These are phyloP conservation scores for Neonectria coccinea DNA, from an alignment of 2,329 filamentous ascomycete genomes.

Conservation along the genomic window DNA sequence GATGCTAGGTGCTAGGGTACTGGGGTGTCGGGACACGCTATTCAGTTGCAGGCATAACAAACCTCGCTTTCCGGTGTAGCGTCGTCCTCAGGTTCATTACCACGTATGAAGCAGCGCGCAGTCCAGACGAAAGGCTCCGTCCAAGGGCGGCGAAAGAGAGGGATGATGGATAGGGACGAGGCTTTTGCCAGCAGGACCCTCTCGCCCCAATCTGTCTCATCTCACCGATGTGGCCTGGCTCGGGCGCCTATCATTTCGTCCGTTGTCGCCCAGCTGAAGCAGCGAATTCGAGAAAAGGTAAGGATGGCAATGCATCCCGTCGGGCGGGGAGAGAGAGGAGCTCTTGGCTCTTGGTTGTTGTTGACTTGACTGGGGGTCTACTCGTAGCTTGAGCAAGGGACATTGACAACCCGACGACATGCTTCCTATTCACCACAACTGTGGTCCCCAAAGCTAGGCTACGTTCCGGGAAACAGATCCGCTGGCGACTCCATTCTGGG, in stretches of 20 bases:
- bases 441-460: constrained; percentile 17
- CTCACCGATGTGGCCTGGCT: constrained; percentile 2
- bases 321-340: constrained; percentile 1
- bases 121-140: constrained; percentile 27
- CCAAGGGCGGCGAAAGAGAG: constrained; percentile 25
- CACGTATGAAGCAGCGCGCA: constrained; percentile 12
- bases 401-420: constrained; percentile 5
- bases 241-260: constrained; percentile 6
- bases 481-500: constrained; percentile 43
- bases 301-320: constrained; percentile 22
- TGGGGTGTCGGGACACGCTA: constrained; percentile 40
- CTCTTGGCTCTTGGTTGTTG: neutral
- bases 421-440: constrained; percentile 15
- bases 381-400: constrained; percentile 4
- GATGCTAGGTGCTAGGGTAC: constrained; percentile 33
- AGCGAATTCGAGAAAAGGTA: constrained; percentile 7
- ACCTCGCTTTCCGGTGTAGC: constrained; percentile 42
- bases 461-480: constrained; percentile 45
- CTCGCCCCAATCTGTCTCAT: constrained; percentile 24
- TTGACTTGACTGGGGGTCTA: no score
- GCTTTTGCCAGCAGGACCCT: constrained; percentile 7
- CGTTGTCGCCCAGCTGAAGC: constrained; percentile 9
- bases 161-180: constrained; percentile 8
- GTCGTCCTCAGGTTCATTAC: constrained; percentile 39
- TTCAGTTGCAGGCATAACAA: constrained; percentile 43